Percentiles rank a stretch among this genome's conserved stretches.
phyloP scores from a whole-genome alignment of 2,329 filamentous ascomycete genomes.

The Aspergillus aculeatinus region DNA sequence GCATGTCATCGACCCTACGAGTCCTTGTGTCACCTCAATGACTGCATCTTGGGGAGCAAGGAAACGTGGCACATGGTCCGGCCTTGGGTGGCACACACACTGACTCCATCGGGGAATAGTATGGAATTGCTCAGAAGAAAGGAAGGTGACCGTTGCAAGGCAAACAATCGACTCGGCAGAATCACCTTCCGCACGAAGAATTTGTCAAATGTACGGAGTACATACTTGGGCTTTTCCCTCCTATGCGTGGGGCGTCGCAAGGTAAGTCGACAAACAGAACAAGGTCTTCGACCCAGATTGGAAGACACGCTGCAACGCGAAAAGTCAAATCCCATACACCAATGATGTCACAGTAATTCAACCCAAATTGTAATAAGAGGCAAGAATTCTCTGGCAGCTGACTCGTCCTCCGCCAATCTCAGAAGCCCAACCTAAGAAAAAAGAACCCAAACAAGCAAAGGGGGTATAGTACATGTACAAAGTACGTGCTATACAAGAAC shows the following conservation, averaged over 20 bases:
- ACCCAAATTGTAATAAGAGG: conserved; percentile 7
- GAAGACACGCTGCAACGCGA: not conserved
- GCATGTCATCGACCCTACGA: not conserved
- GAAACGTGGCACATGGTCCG: conserved; percentile 5
- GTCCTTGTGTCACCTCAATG: not conserved
- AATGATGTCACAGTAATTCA: conserved; percentile 8
- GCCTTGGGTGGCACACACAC: not conserved
- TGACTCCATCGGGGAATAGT: not conserved
- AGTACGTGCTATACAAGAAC: conserved; percentile 16
- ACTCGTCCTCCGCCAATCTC: conserved; percentile 16
- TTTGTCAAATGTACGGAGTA: not conserved
- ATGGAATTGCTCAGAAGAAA: not conserved
- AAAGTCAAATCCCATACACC: conserved; percentile 5
- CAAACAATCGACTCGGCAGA: conserved; percentile 1
- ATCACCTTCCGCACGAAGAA: not conserved
- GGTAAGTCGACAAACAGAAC: not conserved
- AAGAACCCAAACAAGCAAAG: conserved; percentile 10
- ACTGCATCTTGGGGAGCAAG: not conserved
- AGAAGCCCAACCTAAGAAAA: not conserved
- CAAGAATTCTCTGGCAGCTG: conserved; percentile 11
- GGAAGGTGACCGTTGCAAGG: not conserved
- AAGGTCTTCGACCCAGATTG: not conserved
- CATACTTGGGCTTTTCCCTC: not conserved
- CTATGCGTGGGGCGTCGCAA: not conserved
- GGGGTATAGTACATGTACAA: conserved; percentile 18